These are phyloP conservation scores for Kluyveromyces lactis DNA, from an alignment of 805 yeast genomes.

Conservation along the genomic window DNA sequence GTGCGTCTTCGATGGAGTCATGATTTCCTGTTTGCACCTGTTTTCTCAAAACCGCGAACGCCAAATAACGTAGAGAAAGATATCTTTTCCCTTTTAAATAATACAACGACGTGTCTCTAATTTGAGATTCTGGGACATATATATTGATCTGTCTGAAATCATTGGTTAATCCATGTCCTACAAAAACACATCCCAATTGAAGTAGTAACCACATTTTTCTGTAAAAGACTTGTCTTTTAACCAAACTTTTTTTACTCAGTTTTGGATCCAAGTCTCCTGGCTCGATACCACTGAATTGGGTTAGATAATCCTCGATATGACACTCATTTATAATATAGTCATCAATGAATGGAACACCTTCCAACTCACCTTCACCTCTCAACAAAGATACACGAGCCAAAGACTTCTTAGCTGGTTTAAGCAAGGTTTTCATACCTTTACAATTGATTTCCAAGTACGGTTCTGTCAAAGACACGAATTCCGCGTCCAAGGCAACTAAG, in stretches of 20 bases:
- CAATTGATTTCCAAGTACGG: slow-evolving; percentile 73
- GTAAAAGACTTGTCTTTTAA: slow-evolving; percentile 74
- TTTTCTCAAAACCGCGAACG: slow-evolving; percentile 65
- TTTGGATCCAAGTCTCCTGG: slow-evolving; percentile 79
- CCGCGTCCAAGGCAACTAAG: slow-evolving; percentile 91
- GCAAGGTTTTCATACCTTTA: slow-evolving; percentile 58
- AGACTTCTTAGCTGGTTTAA: slow-evolving; percentile 67
- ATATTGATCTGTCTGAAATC: slow-evolving; percentile 92
- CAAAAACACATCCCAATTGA: slow-evolving; percentile 83
- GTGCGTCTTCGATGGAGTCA: slow-evolving; percentile 95
- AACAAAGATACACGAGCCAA: slow-evolving; percentile 86
- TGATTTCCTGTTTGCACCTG: slow-evolving; percentile 89
- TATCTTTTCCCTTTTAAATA: slow-evolving; percentile 71
- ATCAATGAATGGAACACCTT: slow-evolving; percentile 80
- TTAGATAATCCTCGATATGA: slow-evolving; percentile 74
- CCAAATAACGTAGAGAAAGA: slow-evolving; percentile 76
- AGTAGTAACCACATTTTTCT: slow-evolving; percentile 83
- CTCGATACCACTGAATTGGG: slow-evolving; percentile 89
- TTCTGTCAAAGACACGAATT: slow-evolving; percentile 75
- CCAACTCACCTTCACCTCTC: slow-evolving; percentile 57
- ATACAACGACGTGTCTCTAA: slow-evolving; percentile 81
- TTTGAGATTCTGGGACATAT: slow-evolving; percentile 77
- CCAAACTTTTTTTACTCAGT: slow-evolving; percentile 58
- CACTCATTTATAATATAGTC: slow-evolving; percentile 77
- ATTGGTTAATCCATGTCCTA: slow-evolving; percentile 87